A percentile compares a stretch with the other conserved stretches of the same genome.
Conservation (phyloP, 441 rosid species). For the Populus hybrid region DNA sequence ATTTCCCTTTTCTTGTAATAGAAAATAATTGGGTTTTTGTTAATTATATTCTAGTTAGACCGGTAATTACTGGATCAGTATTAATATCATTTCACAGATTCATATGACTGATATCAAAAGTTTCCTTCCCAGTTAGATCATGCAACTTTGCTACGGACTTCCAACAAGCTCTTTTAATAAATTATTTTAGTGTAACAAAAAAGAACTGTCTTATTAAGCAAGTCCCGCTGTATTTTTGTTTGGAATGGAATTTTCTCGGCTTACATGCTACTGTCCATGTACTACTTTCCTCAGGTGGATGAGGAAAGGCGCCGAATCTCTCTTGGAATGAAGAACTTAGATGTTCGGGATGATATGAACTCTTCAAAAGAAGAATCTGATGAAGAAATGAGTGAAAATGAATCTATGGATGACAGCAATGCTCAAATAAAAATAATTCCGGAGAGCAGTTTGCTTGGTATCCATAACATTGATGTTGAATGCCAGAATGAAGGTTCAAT, state of each 20-base stretch:
- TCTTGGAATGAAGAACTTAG: slow-evolving; percentile 83
- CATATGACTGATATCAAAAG: neutral
- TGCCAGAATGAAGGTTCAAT: slow-evolving; percentile 37
- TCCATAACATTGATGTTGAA: slow-evolving; percentile 32
- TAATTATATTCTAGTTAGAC: neutral
- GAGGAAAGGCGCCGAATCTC: slow-evolving; percentile 81
- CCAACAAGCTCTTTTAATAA: neutral
- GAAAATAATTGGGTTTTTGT: neutral
- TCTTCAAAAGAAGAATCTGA: slow-evolving; percentile 40
- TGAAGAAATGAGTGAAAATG: slow-evolving; percentile 43
- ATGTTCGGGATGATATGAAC: slow-evolving; percentile 27
- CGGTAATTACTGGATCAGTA: neutral
- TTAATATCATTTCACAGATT: neutral
- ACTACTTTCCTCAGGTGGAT: slow-evolving; percentile 52
- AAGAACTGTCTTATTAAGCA: neutral
- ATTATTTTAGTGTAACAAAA: neutral
- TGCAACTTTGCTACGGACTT: neutral
- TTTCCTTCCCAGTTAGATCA: neutral
- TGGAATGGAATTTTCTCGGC: neutral
- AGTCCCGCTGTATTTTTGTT: neutral
- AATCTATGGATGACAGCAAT: slow-evolving; percentile 25
- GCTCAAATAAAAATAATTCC: slow-evolving; percentile 17
- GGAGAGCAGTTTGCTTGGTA: slow-evolving; percentile 26
- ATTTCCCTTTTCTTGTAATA: neutral
- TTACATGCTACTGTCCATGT: slow-evolving; percentile 16